A percentile compares a stretch with the other conserved stretches of the same genome.
phyloP scores from a whole-genome alignment of 2,329 filamentous ascomycete genomes.

The Fusarium clavum region DNA sequence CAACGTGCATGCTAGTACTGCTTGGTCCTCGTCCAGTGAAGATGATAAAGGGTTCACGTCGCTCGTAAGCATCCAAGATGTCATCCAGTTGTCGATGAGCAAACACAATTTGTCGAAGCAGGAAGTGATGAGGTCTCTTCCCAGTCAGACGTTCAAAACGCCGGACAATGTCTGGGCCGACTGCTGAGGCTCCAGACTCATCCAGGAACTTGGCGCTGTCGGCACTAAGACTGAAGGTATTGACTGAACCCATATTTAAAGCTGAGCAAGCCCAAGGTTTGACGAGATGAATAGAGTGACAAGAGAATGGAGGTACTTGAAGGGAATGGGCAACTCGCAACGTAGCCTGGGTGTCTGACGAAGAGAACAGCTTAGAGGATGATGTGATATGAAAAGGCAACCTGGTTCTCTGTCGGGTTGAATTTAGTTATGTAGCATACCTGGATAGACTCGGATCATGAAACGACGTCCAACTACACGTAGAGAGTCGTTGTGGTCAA shows the following conservation, averaged over 20 bases:
- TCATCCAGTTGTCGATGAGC: constrained; percentile 7
- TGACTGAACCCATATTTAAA: background rate
- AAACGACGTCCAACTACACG: background rate
- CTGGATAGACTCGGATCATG: background rate
- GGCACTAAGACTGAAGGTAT: constrained; percentile 1
- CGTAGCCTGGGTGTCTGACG: background rate
- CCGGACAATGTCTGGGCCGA: background rate
- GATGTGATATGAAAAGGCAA: background rate
- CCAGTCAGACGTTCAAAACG: background rate
- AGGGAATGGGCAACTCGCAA: background rate
- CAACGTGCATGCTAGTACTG: constrained; percentile 12
- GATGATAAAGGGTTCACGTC: constrained; percentile 1
- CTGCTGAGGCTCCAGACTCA: background rate
- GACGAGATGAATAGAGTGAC: background rate
- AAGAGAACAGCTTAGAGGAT: background rate
- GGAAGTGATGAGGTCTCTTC: constrained; percentile 6
- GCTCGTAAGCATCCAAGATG: constrained; percentile 8
- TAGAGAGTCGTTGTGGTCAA: background rate
- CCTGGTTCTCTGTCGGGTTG: background rate
- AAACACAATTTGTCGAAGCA: constrained; percentile 1
- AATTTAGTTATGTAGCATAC: constrained; percentile 1
- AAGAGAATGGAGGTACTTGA: background rate
- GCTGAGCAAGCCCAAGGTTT: background rate
- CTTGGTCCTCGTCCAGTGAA: constrained; percentile 11
- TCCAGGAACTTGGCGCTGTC: constrained; percentile 4